A percentile compares a stretch with the other conserved stretches of the same genome.
phyloP scores from a whole-genome alignment of 768 basidiomycete species.

The Boletus sp. region DNA sequence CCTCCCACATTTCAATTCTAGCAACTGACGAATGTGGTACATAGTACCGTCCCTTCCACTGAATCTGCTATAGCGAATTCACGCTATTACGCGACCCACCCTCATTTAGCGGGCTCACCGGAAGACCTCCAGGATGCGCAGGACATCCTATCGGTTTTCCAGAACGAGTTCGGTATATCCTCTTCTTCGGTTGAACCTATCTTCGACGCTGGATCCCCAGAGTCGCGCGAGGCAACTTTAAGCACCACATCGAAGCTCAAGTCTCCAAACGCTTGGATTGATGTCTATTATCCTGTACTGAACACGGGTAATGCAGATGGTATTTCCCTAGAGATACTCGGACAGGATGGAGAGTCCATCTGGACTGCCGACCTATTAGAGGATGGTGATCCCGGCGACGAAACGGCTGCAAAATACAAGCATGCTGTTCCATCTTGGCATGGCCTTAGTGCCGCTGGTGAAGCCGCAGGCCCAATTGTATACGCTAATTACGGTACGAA shows the following conservation, averaged over 20 bases:
- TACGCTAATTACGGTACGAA: slow-evolving; percentile 83
- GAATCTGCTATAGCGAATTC: slow-evolving; percentile 60
- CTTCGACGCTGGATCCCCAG: slow-evolving; percentile 65
- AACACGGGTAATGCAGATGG: slow-evolving; percentile 65
- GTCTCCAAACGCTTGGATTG: slow-evolving; percentile 74
- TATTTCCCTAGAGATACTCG: slow-evolving; percentile 65
- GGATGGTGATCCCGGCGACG: slow-evolving; percentile 68
- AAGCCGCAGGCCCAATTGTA: slow-evolving; percentile 65
- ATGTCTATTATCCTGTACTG: slow-evolving; percentile 85
- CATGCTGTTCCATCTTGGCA: slow-evolving; percentile 82
- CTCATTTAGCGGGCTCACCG: slow-evolving; percentile 68
- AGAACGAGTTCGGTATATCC: slow-evolving; percentile 56
- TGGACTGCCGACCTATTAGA: slow-evolving; percentile 77
- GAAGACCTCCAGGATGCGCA: slow-evolving; percentile 66
- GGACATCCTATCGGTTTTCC: slow-evolving; percentile 65
- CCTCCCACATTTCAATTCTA: neutral
- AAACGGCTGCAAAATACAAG: slow-evolving; percentile 64
- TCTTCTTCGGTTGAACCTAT: slow-evolving; percentile 47
- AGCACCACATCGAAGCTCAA: slow-evolving; percentile 44
- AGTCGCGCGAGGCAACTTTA: slow-evolving; percentile 68
- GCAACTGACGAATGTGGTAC: neutral
- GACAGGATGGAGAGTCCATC: slow-evolving; percentile 46
- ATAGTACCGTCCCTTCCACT: slow-evolving; percentile 53
- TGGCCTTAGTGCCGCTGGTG: slow-evolving; percentile 76
- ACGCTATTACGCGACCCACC: slow-evolving; percentile 59